Conservation (phyloP, 805 yeast genomes). For the Saccharomycopsis sp. region DNA sequence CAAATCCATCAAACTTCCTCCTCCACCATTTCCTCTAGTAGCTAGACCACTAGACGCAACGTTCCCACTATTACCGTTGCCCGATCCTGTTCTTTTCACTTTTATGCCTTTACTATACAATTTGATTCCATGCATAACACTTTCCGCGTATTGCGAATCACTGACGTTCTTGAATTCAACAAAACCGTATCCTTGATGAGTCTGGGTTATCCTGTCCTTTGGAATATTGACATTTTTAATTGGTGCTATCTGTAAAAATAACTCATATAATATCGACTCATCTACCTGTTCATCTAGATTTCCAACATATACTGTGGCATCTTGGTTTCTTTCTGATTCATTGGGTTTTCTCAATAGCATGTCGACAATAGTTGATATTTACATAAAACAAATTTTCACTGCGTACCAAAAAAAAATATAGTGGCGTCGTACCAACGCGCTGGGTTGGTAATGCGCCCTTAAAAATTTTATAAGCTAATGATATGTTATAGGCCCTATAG, state of each 20-base stretch:
- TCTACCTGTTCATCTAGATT: constrained; percentile 72
- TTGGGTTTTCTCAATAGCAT: background rate
- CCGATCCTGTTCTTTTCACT: constrained; percentile 40
- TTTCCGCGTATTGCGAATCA: constrained; percentile 67
- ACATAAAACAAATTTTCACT: too few relatives aligned
- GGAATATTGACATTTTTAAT: constrained; percentile 67
- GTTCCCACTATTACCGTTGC: constrained; percentile 15
- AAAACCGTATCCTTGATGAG: constrained; percentile 86
- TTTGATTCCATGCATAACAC: constrained; percentile 51
- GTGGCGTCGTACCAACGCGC: too few relatives aligned
- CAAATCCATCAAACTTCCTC: constrained; percentile 15
- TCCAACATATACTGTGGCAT: constrained; percentile 70
- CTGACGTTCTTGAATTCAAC: constrained; percentile 53
- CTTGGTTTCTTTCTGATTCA: constrained; percentile 48
- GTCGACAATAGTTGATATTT: background rate
- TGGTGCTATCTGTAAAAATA: constrained; percentile 81
- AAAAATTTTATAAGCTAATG: too few relatives aligned
- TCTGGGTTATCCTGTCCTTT: constrained; percentile 60
- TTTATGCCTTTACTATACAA: constrained; percentile 56
- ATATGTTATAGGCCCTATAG: too few relatives aligned
- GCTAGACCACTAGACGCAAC: constrained; percentile 20
- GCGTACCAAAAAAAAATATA: too few relatives aligned
- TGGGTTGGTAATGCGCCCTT: too few relatives aligned
- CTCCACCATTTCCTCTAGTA: constrained; percentile 21
- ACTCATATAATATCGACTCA: constrained; percentile 68